phyloP scores from a whole-genome alignment of 2,329 filamentous ascomycete species.

The Ampelomyces quisqualis region DNA sequence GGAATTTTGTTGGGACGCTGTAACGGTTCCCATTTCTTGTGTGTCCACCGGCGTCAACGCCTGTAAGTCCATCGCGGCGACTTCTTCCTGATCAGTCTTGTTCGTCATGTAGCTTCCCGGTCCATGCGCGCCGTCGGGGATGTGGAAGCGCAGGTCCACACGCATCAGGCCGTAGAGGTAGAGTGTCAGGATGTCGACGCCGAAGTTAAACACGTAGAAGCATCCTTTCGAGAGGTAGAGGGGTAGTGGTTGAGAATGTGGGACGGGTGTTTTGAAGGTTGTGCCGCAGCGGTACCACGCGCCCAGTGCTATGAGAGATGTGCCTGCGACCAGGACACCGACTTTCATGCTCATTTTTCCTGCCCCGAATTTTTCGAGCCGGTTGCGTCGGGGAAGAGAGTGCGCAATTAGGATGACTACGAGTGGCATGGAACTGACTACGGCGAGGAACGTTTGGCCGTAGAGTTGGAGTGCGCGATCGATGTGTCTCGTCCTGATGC shows the following conservation, averaged over 20 bases:
- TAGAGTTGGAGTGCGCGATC: conserved; percentile 66
- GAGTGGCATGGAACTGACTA: conserved; percentile 67
- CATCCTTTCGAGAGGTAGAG: no score
- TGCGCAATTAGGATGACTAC: conserved; percentile 54
- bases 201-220: no score
- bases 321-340: conserved; percentile 59
- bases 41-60: no score
- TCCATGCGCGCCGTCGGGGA: no score
- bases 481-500: conserved; percentile 50
- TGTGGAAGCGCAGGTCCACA: no score
- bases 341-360: conserved; percentile 68
- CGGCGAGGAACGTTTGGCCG: conserved; percentile 61
- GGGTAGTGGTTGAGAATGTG: conserved; percentile 53
- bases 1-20: no score
- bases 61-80: no score
- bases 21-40: no score
- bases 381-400: conserved; percentile 44
- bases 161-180: no score
- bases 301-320: conserved; percentile 64
- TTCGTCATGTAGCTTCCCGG: no score
- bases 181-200: no score
- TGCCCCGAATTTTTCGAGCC: conserved; percentile 63
- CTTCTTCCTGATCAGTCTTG: no score
- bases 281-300: conserved; percentile 67
- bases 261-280: conserved; percentile 51